Evolutionary conservation across 129 eudicot species (phyloP).

Genomic region (Glebionis coronaria): DNA sequence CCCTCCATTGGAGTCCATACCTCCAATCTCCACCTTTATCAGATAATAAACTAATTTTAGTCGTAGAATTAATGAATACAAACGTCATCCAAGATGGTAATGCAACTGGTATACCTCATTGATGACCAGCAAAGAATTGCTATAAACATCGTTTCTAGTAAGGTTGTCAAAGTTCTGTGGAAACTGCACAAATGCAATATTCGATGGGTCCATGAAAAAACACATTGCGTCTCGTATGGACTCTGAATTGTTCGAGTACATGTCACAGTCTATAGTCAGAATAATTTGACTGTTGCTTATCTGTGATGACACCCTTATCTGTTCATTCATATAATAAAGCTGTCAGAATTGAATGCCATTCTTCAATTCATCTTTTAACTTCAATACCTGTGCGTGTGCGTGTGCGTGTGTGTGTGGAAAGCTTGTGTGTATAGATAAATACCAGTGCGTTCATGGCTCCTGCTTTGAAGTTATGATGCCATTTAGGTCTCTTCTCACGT

Average conservation of each 20-base stretch:
- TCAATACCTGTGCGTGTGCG: too few species aligned
- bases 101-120: conserved; percentile 22
- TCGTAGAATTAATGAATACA: not conserved
- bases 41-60: conserved; percentile 9
- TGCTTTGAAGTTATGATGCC: conserved; percentile 47
- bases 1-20: conserved; percentile 45
- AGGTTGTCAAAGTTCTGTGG: conserved; percentile 36
- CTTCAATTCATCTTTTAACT: not conserved
- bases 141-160: conserved; percentile 34
- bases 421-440: not conserved
- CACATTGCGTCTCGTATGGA: conserved; percentile 41
- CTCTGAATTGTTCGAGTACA: conserved; percentile 41
- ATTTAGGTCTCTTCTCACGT: conserved; percentile 41
- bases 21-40: conserved; percentile 44
- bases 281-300: conserved; percentile 39
- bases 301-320: conserved; percentile 48
- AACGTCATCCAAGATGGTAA: not conserved
- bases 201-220: conserved; percentile 42
- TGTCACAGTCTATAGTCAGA: conserved; percentile 43
- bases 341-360: not conserved
- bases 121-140: conserved; percentile 18
- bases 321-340: conserved; percentile 1
- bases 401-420: too few species aligned
- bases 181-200: conserved; percentile 39
- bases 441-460: conserved; percentile 52